Percentiles rank a stretch among this genome's conserved stretches.
These are phyloP conservation scores for Halenospora varia DNA, from an alignment of 495 filamentous ascomycete genomes.

Conservation along the genomic window DNA sequence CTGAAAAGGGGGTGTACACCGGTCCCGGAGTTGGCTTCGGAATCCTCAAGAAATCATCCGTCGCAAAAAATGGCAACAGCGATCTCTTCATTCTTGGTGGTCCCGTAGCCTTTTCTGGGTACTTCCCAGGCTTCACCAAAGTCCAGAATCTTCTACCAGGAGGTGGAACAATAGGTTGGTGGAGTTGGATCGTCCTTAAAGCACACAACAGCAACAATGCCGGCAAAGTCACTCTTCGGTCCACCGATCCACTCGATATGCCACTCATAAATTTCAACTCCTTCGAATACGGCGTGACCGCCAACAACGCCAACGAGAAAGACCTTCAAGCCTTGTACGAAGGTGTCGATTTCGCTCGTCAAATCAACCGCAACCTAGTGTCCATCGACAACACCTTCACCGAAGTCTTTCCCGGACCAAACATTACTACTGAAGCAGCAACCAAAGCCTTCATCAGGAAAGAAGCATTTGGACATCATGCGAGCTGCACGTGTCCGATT, in stretches of 20 bases:
- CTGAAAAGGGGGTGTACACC: conserved; percentile 26
- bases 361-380: no score
- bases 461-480: conserved; percentile 57
- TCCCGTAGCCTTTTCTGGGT: conserved; percentile 38
- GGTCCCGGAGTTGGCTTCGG: not conserved
- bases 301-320: not conserved
- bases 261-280: conserved; percentile 52
- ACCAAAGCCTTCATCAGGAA: conserved; percentile 41
- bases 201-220: conserved; percentile 46
- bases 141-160: conserved; percentile 8
- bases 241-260: conserved; percentile 47
- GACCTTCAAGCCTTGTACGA: not conserved
- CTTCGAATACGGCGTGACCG: not conserved
- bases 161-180: conserved; percentile 31
- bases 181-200: conserved; percentile 49
- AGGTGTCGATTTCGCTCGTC: not conserved
- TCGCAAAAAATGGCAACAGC: not conserved
- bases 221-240: conserved; percentile 45
- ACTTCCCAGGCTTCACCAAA: conserved; percentile 39
- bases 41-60: not conserved
- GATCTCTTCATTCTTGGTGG: not conserved
- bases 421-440: not conserved
- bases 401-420: not conserved
- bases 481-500: conserved; percentile 54
- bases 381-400: not conserved